Base-by-base conservation (phyloP, 1,284 basidiomycete species). In the Puccinia hordei region DNA sequence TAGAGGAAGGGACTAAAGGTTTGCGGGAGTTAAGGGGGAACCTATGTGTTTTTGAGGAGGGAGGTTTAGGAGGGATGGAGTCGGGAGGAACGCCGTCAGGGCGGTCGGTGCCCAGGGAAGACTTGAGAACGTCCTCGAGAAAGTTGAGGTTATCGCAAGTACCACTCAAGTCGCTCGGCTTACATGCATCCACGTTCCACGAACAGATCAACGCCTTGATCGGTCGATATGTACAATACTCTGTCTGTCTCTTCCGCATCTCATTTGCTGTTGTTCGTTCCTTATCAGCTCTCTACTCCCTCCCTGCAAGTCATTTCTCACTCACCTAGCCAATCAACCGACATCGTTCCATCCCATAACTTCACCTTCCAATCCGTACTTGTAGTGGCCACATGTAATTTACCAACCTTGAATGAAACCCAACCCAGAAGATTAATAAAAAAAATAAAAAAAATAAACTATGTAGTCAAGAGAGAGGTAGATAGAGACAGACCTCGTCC, bases 111-210 rank as follows among this genome's bases (percentile, higher is more conserved):
- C 8, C 91, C 90, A 57, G n/a, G 1, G 71, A 53, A 81, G 90
- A 92, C 2, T 85, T 87, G 22, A 97, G 87, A 5, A 90, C 90
- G 57, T 93, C 89, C 22, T 89, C 87, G 13, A 97, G 87, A 87
- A 96, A 93, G 76, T 88, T 89, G 63, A 89, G 85, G 84, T 94
- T 95, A 38, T 90, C 90, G 0, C 88, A 83, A 24, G 88, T 87
- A 8, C 89, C 89, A 0, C 86, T 87, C 24, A 99, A 87, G 19
- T 91, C 88, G 57, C 91, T 90, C 0, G 95, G 95, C 82, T 91
- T 91, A 2, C 91, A 90, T 0, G 94, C 92, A 85, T 96, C 95
- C 73, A 94, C 90, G 85, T 99, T 99, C 94, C 93, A 99, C 0
- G 94, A 92, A 57, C 94, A 89, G 49, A 94, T 88, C n/a, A 98